A percentile compares a stretch with the other conserved stretches of the same genome.
Conservation (phyloP, 2,329 filamentous ascomycete species). For the Tolypocladium ophioglossoides region DNA sequence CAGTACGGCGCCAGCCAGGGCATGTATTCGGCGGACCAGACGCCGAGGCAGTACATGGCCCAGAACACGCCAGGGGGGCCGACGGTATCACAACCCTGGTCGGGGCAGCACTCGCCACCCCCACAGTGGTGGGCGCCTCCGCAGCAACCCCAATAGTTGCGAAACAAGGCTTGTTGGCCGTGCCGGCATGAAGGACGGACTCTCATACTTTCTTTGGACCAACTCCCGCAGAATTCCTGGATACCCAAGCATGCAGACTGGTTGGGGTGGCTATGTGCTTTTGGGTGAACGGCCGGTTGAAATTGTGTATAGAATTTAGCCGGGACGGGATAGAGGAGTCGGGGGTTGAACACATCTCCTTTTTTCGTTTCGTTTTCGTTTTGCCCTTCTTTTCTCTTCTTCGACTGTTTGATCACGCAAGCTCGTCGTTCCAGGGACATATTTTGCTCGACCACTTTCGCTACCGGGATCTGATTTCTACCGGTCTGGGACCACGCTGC, state of each 20-base stretch:
- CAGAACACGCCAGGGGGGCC: slow-evolving; percentile 42
- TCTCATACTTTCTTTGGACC: slow-evolving; percentile 9
- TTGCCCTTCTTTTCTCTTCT: slow-evolving; percentile 5
- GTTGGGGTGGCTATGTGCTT: slow-evolving; percentile 25
- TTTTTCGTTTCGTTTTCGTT: slow-evolving; percentile 1
- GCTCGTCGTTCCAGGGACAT: neutral
- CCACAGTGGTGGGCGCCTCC: slow-evolving; percentile 46
- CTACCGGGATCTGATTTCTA: neutral
- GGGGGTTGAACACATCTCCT: slow-evolving; percentile 11
- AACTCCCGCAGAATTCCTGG: slow-evolving; percentile 19
- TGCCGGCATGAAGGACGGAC: neutral
- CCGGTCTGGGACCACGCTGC: neutral
- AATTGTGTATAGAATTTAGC: slow-evolving; percentile 22
- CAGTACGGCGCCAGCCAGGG: slow-evolving; percentile 45
- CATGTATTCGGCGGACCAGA: slow-evolving; percentile 53
- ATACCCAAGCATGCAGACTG: slow-evolving; percentile 24
- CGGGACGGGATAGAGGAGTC: slow-evolving; percentile 30
- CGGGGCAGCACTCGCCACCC: slow-evolving; percentile 51
- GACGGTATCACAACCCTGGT: slow-evolving; percentile 41
- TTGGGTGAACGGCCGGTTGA: slow-evolving; percentile 17
- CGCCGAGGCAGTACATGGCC: slow-evolving; percentile 58
- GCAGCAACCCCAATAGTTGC: slow-evolving; percentile 30
- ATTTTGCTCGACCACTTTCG: slow-evolving; percentile 1
- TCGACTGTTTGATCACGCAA: slow-evolving; percentile 2
- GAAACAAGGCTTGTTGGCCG: neutral